A percentile compares a stretch with the other conserved stretches of the same genome.
Conservation (phyloP, 2,329 filamentous ascomycete genomes). For the Sclerotinia sclerotiorum region DNA sequence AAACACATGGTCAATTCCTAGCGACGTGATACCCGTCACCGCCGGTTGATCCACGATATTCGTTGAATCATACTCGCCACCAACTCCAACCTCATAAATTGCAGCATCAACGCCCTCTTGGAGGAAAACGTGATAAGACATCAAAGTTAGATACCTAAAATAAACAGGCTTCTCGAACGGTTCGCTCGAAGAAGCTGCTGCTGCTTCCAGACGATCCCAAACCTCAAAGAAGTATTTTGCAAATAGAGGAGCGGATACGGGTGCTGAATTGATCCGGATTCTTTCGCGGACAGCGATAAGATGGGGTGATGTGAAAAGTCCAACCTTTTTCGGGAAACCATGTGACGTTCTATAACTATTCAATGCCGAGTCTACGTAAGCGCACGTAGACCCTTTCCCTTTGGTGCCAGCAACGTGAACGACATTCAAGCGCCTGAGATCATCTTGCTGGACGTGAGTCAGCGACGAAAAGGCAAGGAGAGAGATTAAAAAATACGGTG, state of each 20-base stretch:
- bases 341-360: conserved; percentile 47
- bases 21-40: conserved; percentile 61
- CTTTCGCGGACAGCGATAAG: conserved; percentile 66
- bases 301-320: conserved; percentile 69
- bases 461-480: background rate
- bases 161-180: conserved; percentile 51
- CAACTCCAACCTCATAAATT: conserved; percentile 66
- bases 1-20: conserved; percentile 68
- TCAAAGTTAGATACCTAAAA: conserved; percentile 62
- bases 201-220: conserved; percentile 54
- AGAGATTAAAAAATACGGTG: conserved; percentile 45
- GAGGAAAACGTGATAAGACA: conserved; percentile 67
- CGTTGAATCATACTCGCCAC: conserved; percentile 68
- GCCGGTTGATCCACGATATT: conserved; percentile 61
- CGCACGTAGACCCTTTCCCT: conserved; percentile 72
- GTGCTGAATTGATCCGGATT: conserved; percentile 60
- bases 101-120: conserved; percentile 60
- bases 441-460: conserved; percentile 30
- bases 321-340: conserved; percentile 44
- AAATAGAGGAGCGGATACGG: conserved; percentile 59
- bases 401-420: conserved; percentile 75
- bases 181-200: conserved; percentile 38
- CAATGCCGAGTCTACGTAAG: conserved; percentile 64
- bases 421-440: conserved; percentile 60
- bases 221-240: conserved; percentile 67